A percentile compares a stretch with the other conserved stretches of the same genome.
phyloP scores from a whole-genome alignment of 805 yeast genomes.

The Ogataea thermomethanolica region DNA sequence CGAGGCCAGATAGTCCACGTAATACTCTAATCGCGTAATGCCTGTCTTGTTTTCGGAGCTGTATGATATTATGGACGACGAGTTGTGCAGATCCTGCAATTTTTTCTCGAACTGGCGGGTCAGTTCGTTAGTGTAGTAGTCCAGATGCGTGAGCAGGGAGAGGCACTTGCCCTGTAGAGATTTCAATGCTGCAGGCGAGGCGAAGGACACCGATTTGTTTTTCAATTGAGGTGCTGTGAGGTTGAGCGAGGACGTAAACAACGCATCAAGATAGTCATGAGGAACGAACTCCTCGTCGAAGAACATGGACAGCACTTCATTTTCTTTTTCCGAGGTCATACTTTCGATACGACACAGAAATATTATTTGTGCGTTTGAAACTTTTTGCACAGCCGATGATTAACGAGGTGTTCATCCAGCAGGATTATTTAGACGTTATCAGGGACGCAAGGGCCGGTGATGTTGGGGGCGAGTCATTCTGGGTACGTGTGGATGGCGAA shows the following conservation, averaged over 20 bases:
- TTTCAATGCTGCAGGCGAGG: slow-evolving; percentile 32
- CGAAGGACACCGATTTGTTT: slow-evolving; percentile 30
- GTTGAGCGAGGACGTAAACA: slow-evolving; percentile 42
- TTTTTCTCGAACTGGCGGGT: slow-evolving; percentile 51
- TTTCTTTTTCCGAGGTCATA: slow-evolving; percentile 18
- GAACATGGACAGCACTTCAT: slow-evolving; percentile 59
- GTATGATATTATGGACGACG: slow-evolving; percentile 49
- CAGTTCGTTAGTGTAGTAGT: slow-evolving; percentile 58
- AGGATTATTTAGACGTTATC: slow-evolving; percentile 17
- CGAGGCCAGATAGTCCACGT: slow-evolving; percentile 55
- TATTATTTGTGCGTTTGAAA: not conserved
- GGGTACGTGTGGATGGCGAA: slow-evolving; percentile 14
- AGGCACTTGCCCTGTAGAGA: slow-evolving; percentile 47
- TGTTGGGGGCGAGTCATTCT: slow-evolving; percentile 13
- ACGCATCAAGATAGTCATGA: slow-evolving; percentile 60
- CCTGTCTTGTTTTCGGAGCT: slow-evolving; percentile 29
- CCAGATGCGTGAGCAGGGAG: slow-evolving; percentile 54
- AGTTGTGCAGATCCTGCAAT: slow-evolving; percentile 44
- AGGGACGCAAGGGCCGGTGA: slow-evolving; percentile 12
- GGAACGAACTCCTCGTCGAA: slow-evolving; percentile 66
- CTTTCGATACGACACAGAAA: not conserved
- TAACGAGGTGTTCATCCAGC: slow-evolving; percentile 15
- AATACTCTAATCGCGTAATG: slow-evolving; percentile 61
- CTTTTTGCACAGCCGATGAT: slow-evolving; percentile 10
- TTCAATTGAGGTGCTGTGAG: slow-evolving; percentile 12